phyloP scores from a whole-genome alignment of 202 grass and related monocot species.

The Dendrocalamus latiflorus region DNA sequence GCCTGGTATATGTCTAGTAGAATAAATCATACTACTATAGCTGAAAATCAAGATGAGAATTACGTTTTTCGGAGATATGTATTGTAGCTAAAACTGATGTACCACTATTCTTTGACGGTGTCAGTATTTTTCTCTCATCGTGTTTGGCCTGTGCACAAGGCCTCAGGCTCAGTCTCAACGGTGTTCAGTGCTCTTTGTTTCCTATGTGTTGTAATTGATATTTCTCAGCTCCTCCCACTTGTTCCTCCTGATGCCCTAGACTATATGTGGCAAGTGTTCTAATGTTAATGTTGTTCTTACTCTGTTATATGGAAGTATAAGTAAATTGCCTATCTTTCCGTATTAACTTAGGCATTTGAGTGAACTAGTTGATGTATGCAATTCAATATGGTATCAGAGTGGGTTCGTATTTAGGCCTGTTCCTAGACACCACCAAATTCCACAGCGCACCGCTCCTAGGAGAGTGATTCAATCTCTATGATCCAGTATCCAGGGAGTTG shows the following conservation, averaged over 20 bases:
- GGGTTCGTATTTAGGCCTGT: too few species aligned
- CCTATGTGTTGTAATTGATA: background rate
- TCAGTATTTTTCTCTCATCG: background rate
- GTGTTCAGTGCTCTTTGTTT: background rate
- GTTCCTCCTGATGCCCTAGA: background rate
- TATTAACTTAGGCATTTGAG: too few species aligned
- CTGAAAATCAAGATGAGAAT: conserved; percentile 13
- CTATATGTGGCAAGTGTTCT: background rate
- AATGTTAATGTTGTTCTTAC: background rate
- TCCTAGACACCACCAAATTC: too few species aligned
- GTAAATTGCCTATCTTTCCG: too few species aligned
- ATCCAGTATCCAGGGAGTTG: too few species aligned
- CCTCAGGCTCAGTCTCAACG: background rate
- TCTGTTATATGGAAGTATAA: too few species aligned
- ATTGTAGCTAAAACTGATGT: background rate
- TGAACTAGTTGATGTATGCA: too few species aligned
- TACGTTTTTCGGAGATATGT: background rate
- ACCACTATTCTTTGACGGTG: conserved; percentile 19
- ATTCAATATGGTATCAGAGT: too few species aligned
- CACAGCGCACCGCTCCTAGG: too few species aligned
- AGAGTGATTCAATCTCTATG: too few species aligned
- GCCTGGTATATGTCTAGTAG: background rate
- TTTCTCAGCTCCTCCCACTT: too few species aligned
- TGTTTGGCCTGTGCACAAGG: conserved; percentile 9
- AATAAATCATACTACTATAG: background rate